Evolutionary conservation across 1,139 yeast genomes (phyloP).

Genomic region (Yamadazyma pseudoaaseri): DNA sequence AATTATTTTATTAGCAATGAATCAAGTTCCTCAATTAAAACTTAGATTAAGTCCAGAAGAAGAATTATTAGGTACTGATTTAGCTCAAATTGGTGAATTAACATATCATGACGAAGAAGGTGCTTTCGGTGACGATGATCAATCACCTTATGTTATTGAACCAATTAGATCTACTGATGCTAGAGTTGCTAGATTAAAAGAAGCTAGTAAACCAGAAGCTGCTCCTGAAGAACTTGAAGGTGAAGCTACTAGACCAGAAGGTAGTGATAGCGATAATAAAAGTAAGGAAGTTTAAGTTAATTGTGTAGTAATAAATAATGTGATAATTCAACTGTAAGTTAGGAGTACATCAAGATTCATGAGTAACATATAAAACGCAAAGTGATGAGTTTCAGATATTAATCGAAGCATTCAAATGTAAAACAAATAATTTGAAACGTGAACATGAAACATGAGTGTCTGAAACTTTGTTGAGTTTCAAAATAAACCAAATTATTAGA

Average conservation of each 20-base stretch:
- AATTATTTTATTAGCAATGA: constrained; percentile 67
- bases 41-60: constrained; percentile 86
- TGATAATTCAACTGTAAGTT: too few relatives aligned
- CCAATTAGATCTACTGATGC: constrained; percentile 65
- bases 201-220: constrained; percentile 11
- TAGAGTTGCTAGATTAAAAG: constrained; percentile 35
- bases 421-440: too few relatives aligned
- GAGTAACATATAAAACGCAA: too few relatives aligned
- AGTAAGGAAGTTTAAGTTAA: constrained; percentile 12
- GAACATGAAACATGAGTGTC: too few relatives aligned
- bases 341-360: too few relatives aligned
- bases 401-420: too few relatives aligned
- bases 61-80: constrained; percentile 86
- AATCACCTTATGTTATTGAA: constrained; percentile 62
- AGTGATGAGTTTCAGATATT: too few relatives aligned
- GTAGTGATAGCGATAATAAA: constrained; percentile 16
- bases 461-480: too few relatives aligned
- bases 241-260: constrained; percentile 15
- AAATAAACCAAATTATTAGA: too few relatives aligned
- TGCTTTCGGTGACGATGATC: constrained; percentile 21
- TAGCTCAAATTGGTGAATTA: constrained; percentile 84
- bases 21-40: constrained; percentile 78
- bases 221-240: constrained; percentile 21
- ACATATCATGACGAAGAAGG: constrained; percentile 56
- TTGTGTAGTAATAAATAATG: background rate